phyloP scores from a whole-genome alignment of 176 grass and related monocot species.

The Panicum miliaceum region DNA sequence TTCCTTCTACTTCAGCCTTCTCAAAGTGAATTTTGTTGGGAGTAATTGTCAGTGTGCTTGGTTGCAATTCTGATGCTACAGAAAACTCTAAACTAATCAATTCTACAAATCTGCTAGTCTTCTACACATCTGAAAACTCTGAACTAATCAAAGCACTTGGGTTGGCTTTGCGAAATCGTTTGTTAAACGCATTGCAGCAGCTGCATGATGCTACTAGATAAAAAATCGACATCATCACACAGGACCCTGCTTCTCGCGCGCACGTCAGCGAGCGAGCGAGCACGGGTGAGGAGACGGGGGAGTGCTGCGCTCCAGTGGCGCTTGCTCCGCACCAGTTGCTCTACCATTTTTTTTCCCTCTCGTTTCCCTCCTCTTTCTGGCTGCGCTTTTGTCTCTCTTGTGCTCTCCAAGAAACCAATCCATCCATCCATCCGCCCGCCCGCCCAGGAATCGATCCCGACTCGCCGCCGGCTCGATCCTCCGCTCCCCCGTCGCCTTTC shows the following conservation, averaged over 20 bases:
- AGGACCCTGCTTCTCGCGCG: neutral
- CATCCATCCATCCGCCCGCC: neutral
- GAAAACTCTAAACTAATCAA: neutral
- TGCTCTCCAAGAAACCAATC: slow-evolving; percentile 31
- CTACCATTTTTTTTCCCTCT: neutral
- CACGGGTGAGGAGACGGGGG: slow-evolving; percentile 8
- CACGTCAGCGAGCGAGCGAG: slow-evolving; percentile 19
- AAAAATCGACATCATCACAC: neutral
- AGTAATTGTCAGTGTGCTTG: neutral
- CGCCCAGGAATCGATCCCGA: neutral
- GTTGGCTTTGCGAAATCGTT: neutral
- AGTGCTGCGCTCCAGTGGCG: slow-evolving; percentile 27
- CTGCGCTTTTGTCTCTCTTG: slow-evolving; percentile 20
- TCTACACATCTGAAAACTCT: neutral
- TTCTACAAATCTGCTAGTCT: too few species aligned
- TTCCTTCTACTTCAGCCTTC: neutral
- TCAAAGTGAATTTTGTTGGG: neutral
- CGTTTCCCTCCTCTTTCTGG: slow-evolving; percentile 31
- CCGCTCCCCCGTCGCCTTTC: neutral
- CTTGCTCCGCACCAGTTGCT: slow-evolving; percentile 28
- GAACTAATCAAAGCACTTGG: neutral
- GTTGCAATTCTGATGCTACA: neutral
- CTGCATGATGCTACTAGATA: neutral
- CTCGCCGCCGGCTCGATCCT: slow-evolving; percentile 3
- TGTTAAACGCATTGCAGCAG: neutral